Base-by-base conservation (phyloP, 495 filamentous ascomycete genomes). In the Hypoxylon fragiforme region DNA sequence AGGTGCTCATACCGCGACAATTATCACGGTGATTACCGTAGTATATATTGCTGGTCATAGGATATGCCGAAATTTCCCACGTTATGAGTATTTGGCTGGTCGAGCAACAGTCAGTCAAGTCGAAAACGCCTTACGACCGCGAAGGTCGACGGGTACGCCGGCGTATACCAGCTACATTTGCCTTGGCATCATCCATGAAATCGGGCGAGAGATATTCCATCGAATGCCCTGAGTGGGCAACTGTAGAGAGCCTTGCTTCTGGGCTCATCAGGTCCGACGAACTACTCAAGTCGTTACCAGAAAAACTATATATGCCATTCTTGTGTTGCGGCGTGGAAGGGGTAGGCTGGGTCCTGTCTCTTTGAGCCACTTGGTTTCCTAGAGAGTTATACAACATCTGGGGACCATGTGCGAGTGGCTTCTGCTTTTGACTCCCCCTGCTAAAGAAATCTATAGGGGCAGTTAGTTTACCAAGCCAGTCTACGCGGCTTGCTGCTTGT, bases 151-250 rank as follows among this genome's bases (percentile, higher is more conserved):
- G 39, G 9, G 37, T 8, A 12, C 56, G 38, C 13, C 22, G 39
- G 9, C 38, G 42, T 35, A 43, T 46, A 8, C 38, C 42, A 14
- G 28, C 7, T 6, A 35, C 15, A 34, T 30, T 15, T 11, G 20
- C 12, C 9, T 20, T 13, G 19, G 26, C 15, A 3, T 30, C 6
- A 15, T 21, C 12, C 9, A 18, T n/a, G 3, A 16, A 26, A 32
- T 35, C 14, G 3, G n/a, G 3, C 13, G 16, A 26, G 12, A 52
- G 3, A 3, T 38, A 20, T 11, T 65, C 52, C 9, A 13, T 15
- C 7, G 65, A 68, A 44, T 61, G 65, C 11, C 65, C 65, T 7
- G 65, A 65, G 36, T 68, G 62, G 15, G 34, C 65, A n/a, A 53
- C 6, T 20, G 51, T 45, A 2, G 65, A 68, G 12, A 52, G 60